Evolutionary conservation across 2,329 filamentous ascomycete species (phyloP).

Genomic region (Fusarium pseudoanthophilum): DNA sequence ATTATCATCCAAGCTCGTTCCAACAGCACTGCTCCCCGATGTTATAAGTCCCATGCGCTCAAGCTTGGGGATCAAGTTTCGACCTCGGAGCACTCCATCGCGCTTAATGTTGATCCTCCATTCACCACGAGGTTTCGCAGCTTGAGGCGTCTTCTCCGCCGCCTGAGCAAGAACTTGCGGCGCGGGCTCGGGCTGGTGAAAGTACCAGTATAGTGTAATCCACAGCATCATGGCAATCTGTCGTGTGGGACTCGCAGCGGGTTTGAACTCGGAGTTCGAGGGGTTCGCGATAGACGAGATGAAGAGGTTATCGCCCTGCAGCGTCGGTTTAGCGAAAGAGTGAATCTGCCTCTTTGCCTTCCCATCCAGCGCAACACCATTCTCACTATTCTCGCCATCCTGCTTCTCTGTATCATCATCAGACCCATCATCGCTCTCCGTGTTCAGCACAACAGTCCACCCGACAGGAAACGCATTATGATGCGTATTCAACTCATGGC

Average conservation of each 20-base stretch:
- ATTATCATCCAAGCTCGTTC: conserved; percentile 69
- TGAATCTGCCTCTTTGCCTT: conserved; percentile 40
- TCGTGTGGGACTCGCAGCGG: conserved; percentile 81
- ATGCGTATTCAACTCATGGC: conserved; percentile 76
- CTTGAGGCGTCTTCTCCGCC: conserved; percentile 72
- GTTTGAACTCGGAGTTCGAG: conserved; percentile 80
- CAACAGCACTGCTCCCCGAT: conserved; percentile 79
- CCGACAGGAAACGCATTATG: conserved; percentile 81
- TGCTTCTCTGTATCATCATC: conserved; percentile 35
- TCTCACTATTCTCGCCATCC: conserved; percentile 29
- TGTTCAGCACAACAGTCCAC: conserved; percentile 90
- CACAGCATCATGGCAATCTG: conserved; percentile 98
- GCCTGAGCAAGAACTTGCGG: conserved; percentile 70
- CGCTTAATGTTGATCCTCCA: conserved; percentile 87
- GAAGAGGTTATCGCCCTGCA: conserved; percentile 84
- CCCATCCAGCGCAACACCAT: conserved; percentile 33
- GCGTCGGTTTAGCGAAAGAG: conserved; percentile 75
- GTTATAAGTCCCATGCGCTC: conserved; percentile 92
- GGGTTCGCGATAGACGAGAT: conserved; percentile 93
- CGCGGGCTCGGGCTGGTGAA: conserved; percentile 83
- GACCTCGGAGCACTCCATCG: conserved; percentile 88
- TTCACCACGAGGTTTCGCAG: conserved; percentile 81
- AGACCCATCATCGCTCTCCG: conserved; percentile 53
- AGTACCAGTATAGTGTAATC: conserved; percentile 97
- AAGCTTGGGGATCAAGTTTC: conserved; percentile 86